Evolutionary conservation across 2,329 filamentous ascomycete genomes (phyloP).

Genomic region (Aspergillus flavus): DNA sequence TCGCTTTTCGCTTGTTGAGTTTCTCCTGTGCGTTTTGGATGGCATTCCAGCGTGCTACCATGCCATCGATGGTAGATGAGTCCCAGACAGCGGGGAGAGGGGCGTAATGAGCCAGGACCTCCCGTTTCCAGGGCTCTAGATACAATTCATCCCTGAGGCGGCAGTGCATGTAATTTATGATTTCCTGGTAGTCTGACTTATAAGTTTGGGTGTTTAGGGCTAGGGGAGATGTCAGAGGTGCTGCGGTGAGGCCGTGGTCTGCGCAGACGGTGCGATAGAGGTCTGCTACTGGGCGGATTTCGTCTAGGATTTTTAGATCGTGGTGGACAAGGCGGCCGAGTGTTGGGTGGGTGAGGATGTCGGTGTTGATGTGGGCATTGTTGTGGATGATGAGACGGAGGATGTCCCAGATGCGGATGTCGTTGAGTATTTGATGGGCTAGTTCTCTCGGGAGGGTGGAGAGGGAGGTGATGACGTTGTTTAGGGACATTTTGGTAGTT

Average conservation of each 20-base stretch:
- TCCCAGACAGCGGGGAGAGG: background rate
- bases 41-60: background rate
- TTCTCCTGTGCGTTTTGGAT: constrained; percentile 13
- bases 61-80: too few relatives aligned
- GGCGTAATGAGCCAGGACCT: background rate
- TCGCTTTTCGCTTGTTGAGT: constrained; percentile 1
- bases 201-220: background rate
- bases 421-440: constrained; percentile 24
- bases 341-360: constrained; percentile 12
- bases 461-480: constrained; percentile 9
- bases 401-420: constrained; percentile 23
- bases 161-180: background rate
- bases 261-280: background rate
- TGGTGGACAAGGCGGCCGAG: background rate
- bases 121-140: background rate
- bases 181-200: background rate
- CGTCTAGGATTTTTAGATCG: background rate
- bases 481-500: background rate
- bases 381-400: constrained; percentile 17
- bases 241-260: background rate
- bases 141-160: background rate
- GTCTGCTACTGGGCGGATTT: background rate
- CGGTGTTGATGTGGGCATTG: constrained; percentile 10
- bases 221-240: background rate
- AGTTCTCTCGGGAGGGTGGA: constrained; percentile 21